Base-by-base conservation (phyloP, 2,329 filamentous ascomycete genomes). In the Clathrospora elynae region DNA sequence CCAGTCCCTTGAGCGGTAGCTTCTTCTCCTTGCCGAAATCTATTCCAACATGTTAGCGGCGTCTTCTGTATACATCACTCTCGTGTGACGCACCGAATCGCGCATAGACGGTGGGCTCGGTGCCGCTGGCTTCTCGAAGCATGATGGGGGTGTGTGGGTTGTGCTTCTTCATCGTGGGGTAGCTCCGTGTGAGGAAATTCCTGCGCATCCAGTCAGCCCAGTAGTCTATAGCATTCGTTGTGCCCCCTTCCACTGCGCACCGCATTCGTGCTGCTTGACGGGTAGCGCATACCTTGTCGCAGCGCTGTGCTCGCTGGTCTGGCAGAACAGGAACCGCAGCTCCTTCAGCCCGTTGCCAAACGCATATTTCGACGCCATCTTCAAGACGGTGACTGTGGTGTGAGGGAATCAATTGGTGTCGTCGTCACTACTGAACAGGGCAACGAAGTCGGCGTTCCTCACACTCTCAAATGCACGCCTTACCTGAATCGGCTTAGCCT, bases 111-210 rank as follows among this genome's bases (percentile, higher is more conserved):
- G 84, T 87, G 54, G 93, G 92, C 70, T 87, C 77, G 40, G 88
- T 89, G 66, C 88, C 90, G 60, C 83, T 77, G 38, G 92, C 93
- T 78, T 97, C 93, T 68, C 93, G 88, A 66, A 99, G 85, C 78
- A 99, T 79, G 74, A 99, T 97, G 40, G 93, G 93, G 34, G 82
- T 91, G 73, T 88, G 78, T 43, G 93, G 93, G 78, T 99, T 99
- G 81, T 92, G 88, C 80, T 95, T 95, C 84, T 99, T 99, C 92
- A 99, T 97, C 48, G 88, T 93, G 32, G 93, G 93, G 74, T 99
- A 99, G 57, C 90, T 85, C 70, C 89, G 84, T 55, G 86, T 86
- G 57, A 99, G 80, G 76, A 99, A 99, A 19, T 87, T 85, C 72
- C 93, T 96, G 23, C 20, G n/a, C 3, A 4, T 5, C 6, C 6